Evolutionary conservation across 179 eudicot genomes (phyloP), one percentile per base, ranked within the genome.

Genomic region (Corrigiola litoralis): DNA sequence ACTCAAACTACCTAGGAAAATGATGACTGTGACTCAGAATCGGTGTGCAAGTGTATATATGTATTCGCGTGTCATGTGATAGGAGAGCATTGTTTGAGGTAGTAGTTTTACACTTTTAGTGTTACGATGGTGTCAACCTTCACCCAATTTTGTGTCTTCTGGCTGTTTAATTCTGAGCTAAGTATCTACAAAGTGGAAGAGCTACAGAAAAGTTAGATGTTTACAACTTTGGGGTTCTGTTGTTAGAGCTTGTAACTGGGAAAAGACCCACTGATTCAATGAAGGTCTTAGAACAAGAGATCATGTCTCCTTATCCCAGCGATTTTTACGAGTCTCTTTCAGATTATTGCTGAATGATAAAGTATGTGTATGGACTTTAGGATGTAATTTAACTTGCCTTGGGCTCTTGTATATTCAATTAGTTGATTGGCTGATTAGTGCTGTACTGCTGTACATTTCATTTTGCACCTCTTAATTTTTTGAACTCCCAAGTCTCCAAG

Each of bases 181-280:
- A 94, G 69, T 94, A 94, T 75, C 80, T 94, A 66, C 99, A 90
- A 73, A 94, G 89, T 57, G 99, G 99, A 67, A 74, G 88, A 78
- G 97, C 97, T 24, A 94, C 99, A 1, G 97, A 87, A 72, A 94
- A 94, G 72, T 78, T 97, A 1, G 99, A 94, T 63, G 90, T 94
- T 4, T 94, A 94, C 66, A 94, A 95, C 77, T 94, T 87, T 63
- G 99, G 99, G 6, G 97, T 94, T 61, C 86, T 94, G 17, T 75
- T 94, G 67, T 68, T 94, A 42, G 99, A 94, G 79, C 86, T 94
- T 45, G 85, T 94, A 24, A 87, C 97, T 0, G 99, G 99, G 29
- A 94, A 87, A 72, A 80, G 99, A 66, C 99, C 99, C 8, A 94
- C 95, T 0, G 99, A 94, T 83, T 36, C 83, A 0, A 92, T 94